A percentile compares a stretch with the other conserved stretches of the same genome.
These are phyloP conservation scores for Cyathus striatus DNA, from an alignment of 768 basidiomycete species.

Conservation along the genomic window DNA sequence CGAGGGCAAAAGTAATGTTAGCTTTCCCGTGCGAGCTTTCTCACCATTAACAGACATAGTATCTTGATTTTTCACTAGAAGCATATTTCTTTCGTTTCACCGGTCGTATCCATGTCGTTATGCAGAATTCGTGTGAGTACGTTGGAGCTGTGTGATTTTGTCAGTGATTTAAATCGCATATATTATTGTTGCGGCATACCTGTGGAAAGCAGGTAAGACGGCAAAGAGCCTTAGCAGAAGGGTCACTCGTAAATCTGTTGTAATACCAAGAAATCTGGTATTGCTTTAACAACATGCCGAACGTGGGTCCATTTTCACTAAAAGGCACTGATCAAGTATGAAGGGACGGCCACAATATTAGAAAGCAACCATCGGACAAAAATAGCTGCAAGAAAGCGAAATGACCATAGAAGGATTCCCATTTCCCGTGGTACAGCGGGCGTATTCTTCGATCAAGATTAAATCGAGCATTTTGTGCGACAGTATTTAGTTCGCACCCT, in stretches of 20 bases:
- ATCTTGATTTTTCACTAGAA: neutral
- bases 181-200: neutral
- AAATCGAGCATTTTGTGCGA: too few species aligned
- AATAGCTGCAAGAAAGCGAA: neutral
- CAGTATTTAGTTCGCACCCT: neutral
- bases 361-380: neutral
- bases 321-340: too few species aligned
- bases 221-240: neutral
- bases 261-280: neutral
- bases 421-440: too few species aligned
- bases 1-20: too few species aligned
- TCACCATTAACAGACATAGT: neutral
- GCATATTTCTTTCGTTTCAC: neutral
- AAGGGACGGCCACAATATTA: too few species aligned
- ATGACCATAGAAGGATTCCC: too few species aligned
- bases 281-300: too few species aligned
- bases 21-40: neutral
- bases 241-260: neutral
- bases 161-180: neutral
- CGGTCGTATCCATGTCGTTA: neutral
- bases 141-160: neutral
- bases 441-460: too few species aligned
- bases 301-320: too few species aligned
- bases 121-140: neutral
- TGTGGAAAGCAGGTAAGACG: neutral